These are phyloP conservation scores for Chaetomium sp. DNA, from an alignment of 2,329 filamentous ascomycete genomes.

Conservation along the genomic window DNA sequence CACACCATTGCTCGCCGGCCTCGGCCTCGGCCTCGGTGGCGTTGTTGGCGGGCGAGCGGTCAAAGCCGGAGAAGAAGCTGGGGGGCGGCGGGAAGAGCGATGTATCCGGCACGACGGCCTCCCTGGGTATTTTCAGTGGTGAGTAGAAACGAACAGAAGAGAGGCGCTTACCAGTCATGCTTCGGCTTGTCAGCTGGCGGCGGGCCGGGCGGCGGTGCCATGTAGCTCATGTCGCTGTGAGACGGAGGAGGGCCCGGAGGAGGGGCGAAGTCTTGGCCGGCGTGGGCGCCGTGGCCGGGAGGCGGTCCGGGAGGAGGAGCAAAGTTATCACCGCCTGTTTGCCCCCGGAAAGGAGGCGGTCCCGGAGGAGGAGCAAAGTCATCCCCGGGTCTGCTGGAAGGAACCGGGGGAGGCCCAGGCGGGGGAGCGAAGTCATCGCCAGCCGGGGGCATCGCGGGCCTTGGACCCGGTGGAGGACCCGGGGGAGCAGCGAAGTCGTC, in stretches of 20 bases:
- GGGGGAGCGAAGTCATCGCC: slow-evolving; percentile 38
- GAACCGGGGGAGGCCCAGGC: slow-evolving; percentile 34
- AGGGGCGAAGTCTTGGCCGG: slow-evolving; percentile 30
- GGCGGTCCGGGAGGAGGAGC: slow-evolving; percentile 36
- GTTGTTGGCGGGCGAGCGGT: slow-evolving; percentile 69
- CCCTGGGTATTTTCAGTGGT: slow-evolving; percentile 40
- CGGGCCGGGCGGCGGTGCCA: slow-evolving; percentile 39
- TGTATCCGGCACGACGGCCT: slow-evolving; percentile 69
- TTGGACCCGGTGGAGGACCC: slow-evolving; percentile 35
- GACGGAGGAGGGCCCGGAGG: slow-evolving; percentile 38
- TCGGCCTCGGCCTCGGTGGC: slow-evolving; percentile 65
- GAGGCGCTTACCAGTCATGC: slow-evolving; percentile 59
- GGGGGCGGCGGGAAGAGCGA: slow-evolving; percentile 73
- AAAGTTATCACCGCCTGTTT: slow-evolving; percentile 21
- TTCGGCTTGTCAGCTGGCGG: slow-evolving; percentile 39
- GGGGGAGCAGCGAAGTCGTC: slow-evolving; percentile 31
- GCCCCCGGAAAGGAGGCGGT: slow-evolving; percentile 27
- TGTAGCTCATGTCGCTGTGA: slow-evolving; percentile 37
- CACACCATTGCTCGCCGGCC: slow-evolving; percentile 68
- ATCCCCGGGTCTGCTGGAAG: slow-evolving; percentile 12
- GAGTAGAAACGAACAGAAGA: neutral
- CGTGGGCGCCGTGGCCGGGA: slow-evolving; percentile 7
- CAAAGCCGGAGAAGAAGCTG: slow-evolving; percentile 63
- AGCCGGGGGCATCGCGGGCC: slow-evolving; percentile 26
- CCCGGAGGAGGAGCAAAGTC: slow-evolving; percentile 34